Conservation (phyloP, 768 basidiomycete species). For the Suillus placidus region DNA sequence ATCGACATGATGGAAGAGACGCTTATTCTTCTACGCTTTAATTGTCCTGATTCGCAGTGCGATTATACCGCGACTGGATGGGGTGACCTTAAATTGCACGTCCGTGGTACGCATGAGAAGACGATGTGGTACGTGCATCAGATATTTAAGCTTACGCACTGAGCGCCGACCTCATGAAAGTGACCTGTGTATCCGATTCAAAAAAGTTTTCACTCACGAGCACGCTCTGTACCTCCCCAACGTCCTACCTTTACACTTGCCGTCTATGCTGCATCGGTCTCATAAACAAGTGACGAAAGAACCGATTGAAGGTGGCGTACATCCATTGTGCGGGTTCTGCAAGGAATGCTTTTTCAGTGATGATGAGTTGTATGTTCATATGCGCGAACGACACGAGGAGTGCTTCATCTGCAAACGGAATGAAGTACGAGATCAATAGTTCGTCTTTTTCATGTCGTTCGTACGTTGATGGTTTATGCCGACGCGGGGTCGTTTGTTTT, state of each 20-base stretch:
- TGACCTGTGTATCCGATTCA: constrained; percentile 83
- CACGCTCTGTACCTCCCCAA: constrained; percentile 78
- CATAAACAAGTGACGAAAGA: constrained; percentile 50
- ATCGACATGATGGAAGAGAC: constrained; percentile 96
- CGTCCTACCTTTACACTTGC: constrained; percentile 72
- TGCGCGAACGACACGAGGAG: constrained; percentile 93
- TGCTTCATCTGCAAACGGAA: constrained; percentile 92
- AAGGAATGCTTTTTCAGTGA: constrained; percentile 91
- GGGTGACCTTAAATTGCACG: constrained; percentile 87
- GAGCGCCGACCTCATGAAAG: constrained; percentile 38
- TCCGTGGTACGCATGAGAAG: constrained; percentile 71
- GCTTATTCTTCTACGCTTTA: constrained; percentile 87
- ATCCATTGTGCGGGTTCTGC: constrained; percentile 87
- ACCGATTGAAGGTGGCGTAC: constrained; percentile 67
- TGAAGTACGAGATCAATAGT: constrained; percentile 86
- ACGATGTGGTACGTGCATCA: constrained; percentile 67
- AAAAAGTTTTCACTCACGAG: constrained; percentile 96
- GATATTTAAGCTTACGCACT: not conserved
- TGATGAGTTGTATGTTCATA: constrained; percentile 91
- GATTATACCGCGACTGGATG: constrained; percentile 85
- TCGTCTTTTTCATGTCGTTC: constrained; percentile 39
- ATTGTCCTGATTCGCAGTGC: constrained; percentile 86
- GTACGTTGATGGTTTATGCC: constrained; percentile 2
- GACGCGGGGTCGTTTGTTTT: not conserved
- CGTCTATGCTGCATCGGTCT: constrained; percentile 56